These are phyloP conservation scores for Vairimorpha necatrix DNA, from an alignment of 371 early-diverging fungal species.

Conservation along the genomic window DNA sequence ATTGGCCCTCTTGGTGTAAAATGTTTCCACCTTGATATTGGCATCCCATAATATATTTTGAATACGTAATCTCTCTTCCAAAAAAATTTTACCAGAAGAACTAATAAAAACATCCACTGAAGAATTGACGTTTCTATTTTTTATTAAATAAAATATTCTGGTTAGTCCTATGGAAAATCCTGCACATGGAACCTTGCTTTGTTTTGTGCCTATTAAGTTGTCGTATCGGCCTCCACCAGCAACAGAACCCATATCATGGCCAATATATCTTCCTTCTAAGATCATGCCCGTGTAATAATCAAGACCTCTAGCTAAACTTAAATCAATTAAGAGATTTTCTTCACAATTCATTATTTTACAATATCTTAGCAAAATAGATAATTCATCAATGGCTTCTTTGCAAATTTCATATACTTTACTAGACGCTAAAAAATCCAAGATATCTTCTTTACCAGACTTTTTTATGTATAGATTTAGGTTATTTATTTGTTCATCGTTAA, in stretches of 20 bases:
- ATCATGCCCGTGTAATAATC: constrained; percentile 99
- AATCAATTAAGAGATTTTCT: constrained; percentile 76
- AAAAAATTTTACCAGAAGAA: constrained; percentile 73
- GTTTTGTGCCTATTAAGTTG: constrained; percentile 74
- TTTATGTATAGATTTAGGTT: constrained; percentile 73
- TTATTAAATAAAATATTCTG: constrained; percentile 81
- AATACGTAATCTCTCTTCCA: constrained; percentile 81
- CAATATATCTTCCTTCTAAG: constrained; percentile 81
- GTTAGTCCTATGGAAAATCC: constrained; percentile 93
- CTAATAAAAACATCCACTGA: constrained; percentile 78
- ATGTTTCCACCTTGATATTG: constrained; percentile 77
- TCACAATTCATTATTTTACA: constrained; percentile 73
- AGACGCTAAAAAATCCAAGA: constrained; percentile 67
- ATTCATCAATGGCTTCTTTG: constrained; percentile 76
- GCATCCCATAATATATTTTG: constrained; percentile 78
- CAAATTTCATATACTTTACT: constrained; percentile 68
- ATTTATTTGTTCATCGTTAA: constrained; percentile 66
- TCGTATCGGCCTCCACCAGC: constrained; percentile 98
- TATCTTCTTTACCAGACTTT: constrained; percentile 79
- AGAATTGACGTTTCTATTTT: constrained; percentile 60
- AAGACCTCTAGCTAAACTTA: constrained; percentile 88
- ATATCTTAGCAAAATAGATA: constrained; percentile 76
- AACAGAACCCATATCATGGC: constrained; percentile 76
- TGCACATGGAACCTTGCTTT: constrained; percentile 72
- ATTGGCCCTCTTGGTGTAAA: constrained; percentile 81